Percentiles rank a stretch among this genome's conserved stretches.
These are phyloP conservation scores for Scutellaria minor DNA, from an alignment of 257 asterid species.

Conservation along the genomic window DNA sequence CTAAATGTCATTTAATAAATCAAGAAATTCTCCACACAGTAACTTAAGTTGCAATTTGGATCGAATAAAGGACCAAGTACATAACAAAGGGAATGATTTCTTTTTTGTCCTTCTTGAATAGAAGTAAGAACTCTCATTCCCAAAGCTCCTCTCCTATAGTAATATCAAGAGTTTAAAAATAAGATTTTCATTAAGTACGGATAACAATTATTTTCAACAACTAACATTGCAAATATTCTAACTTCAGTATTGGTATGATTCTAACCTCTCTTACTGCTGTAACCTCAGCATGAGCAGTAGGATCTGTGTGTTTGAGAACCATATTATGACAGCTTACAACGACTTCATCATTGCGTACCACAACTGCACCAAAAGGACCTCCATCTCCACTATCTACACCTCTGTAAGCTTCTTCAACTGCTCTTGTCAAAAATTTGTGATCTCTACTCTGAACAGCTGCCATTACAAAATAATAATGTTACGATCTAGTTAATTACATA, in stretches of 20 bases:
- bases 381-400: slow-evolving; percentile 98
- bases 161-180: background rate
- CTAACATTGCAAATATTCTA: background rate
- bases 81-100: background rate
- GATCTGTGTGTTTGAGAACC: slow-evolving; percentile 81
- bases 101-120: background rate
- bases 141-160: slow-evolving; percentile 1
- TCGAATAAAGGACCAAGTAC: background rate
- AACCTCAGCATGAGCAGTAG: slow-evolving; percentile 99
- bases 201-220: slow-evolving; percentile 15
- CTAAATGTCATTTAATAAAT: background rate
- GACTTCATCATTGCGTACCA: slow-evolving; percentile 79
- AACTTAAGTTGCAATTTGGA: background rate
- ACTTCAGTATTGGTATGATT: slow-evolving; percentile 14
- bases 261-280: slow-evolving; percentile 98
- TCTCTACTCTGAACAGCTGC: slow-evolving; percentile 93
- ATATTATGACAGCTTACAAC: slow-evolving; percentile 95
- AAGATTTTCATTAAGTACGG: background rate
- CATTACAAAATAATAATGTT: slow-evolving; percentile 27
- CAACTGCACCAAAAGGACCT: slow-evolving; percentile 99
- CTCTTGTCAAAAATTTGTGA: slow-evolving; percentile 82
- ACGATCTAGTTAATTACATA: slow-evolving; percentile 7
- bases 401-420: slow-evolving; percentile 96
- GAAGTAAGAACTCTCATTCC: background rate
- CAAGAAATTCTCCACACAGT: background rate